Percentiles rank a stretch among this genome's conserved stretches.
Conservation (phyloP, 768 basidiomycete genomes). For the Dentipellis sp. region DNA sequence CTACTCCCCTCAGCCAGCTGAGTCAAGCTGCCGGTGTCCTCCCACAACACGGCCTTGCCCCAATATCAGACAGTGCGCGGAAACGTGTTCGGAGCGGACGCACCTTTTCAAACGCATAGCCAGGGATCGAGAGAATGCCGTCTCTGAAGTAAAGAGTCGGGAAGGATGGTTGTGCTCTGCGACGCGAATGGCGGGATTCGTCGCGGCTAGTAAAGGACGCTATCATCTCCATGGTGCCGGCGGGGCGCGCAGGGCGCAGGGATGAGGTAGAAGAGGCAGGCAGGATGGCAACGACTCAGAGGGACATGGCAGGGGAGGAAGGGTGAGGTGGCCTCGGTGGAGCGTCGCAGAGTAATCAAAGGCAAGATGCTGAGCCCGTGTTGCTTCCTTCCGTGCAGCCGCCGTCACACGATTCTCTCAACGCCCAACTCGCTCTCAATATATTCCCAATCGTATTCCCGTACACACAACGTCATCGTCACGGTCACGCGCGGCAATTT, state of each 20-base stretch:
- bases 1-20: slow-evolving; percentile 59
- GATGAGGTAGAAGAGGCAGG: neutral
- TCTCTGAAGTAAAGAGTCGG: slow-evolving; percentile 50
- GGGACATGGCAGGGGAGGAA: neutral
- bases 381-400: too few species aligned
- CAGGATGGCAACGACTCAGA: neutral
- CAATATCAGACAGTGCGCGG: neutral
- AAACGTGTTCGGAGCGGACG: slow-evolving; percentile 2
- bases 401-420: neutral
- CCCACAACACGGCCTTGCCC: slow-evolving; percentile 50
- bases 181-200: slow-evolving; percentile 18
- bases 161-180: slow-evolving; percentile 47
- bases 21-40: slow-evolving; percentile 67
- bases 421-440: neutral
- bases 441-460: neutral
- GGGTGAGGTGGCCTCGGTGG: neutral
- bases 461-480: neutral
- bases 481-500: neutral
- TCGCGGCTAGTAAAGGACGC: neutral
- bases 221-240: neutral
- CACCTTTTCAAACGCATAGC: slow-evolving; percentile 66
- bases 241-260: neutral
- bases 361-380: too few species aligned
- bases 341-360: neutral
- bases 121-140: slow-evolving; percentile 52